A percentile compares a stretch with the other conserved stretches of the same genome.
phyloP scores from a whole-genome alignment of 1,284 basidiomycete genomes.

The Trichosporon coremiiforme region DNA sequence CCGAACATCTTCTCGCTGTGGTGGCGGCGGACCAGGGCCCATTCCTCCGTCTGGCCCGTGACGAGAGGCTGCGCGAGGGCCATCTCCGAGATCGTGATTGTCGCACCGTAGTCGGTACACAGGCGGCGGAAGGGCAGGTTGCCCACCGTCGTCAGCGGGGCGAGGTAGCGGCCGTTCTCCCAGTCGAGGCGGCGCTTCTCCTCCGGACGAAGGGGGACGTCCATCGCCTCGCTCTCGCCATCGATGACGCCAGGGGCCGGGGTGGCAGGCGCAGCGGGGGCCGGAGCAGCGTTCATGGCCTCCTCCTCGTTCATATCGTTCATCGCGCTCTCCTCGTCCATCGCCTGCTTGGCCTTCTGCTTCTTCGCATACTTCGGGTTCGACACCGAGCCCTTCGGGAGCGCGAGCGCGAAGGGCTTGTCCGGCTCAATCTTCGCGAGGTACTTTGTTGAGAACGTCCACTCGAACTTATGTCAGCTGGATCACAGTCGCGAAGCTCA shows the following conservation, averaged over 20 bases:
- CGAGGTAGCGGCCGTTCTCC: slow-evolving; percentile 86
- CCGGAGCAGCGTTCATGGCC: slow-evolving; percentile 32
- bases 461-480: slow-evolving; percentile 59
- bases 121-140: slow-evolving; percentile 93
- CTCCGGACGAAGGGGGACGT: slow-evolving; percentile 64
- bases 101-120: slow-evolving; percentile 81
- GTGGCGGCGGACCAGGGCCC: slow-evolving; percentile 84
- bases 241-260: slow-evolving; percentile 26
- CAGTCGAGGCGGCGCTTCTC: slow-evolving; percentile 90
- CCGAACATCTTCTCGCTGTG: slow-evolving; percentile 88
- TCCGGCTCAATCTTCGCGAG: slow-evolving; percentile 62
- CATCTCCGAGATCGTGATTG: slow-evolving; percentile 94
- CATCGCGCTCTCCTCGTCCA: slow-evolving; percentile 43
- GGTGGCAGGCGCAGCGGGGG: slow-evolving; percentile 41
- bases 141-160: slow-evolving; percentile 92
- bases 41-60: slow-evolving; percentile 81
- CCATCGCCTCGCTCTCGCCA: slow-evolving; percentile 45
- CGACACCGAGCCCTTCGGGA: slow-evolving; percentile 20
- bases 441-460: slow-evolving; percentile 70
- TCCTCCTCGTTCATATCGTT: slow-evolving; percentile 43
- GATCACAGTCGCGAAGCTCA: slow-evolving; percentile 43
- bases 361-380: slow-evolving; percentile 27
- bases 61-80: slow-evolving; percentile 80
- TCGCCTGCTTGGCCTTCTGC: slow-evolving; percentile 26
- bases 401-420: slow-evolving; percentile 50